phyloP scores from a whole-genome alignment of 441 rosid genomes.

The Populus hybrid region DNA sequence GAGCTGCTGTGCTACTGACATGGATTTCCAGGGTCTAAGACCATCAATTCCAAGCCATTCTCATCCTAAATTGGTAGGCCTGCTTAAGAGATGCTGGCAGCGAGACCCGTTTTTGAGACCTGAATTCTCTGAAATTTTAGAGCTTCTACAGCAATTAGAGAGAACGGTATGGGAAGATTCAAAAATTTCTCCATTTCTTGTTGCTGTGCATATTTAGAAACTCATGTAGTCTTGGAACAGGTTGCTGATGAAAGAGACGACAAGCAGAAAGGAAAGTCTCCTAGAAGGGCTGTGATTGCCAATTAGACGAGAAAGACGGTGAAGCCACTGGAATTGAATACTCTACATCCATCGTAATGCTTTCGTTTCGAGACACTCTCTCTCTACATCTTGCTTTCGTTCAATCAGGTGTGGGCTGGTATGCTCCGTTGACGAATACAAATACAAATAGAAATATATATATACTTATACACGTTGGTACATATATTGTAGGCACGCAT shows the following conservation, averaged over 20 bases:
- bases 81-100: slow-evolving; percentile 67
- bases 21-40: slow-evolving; percentile 52
- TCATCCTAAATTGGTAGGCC: slow-evolving; percentile 44
- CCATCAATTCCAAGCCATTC: slow-evolving; percentile 52
- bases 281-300: slow-evolving; percentile 18
- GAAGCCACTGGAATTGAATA: slow-evolving; percentile 1
- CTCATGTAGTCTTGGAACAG: slow-evolving; percentile 20
- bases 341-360: slow-evolving; percentile 6
- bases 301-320: slow-evolving; percentile 10
- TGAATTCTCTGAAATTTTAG: slow-evolving; percentile 56
- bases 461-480: neutral
- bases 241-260: slow-evolving; percentile 24
- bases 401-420: neutral
- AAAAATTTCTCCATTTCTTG: neutral
- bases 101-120: slow-evolving; percentile 59
- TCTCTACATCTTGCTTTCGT: neutral
- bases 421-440: neutral
- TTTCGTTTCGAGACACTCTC: neutral
- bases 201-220: neutral
- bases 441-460: too few species aligned
- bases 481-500: neutral
- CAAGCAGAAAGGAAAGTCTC: slow-evolving; percentile 12
- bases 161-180: slow-evolving; percentile 25
- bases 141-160: slow-evolving; percentile 40
- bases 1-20: neutral